Evolutionary conservation across 2,329 filamentous ascomycete species (phyloP).

Genomic region (Colletotrichum cereale): DNA sequence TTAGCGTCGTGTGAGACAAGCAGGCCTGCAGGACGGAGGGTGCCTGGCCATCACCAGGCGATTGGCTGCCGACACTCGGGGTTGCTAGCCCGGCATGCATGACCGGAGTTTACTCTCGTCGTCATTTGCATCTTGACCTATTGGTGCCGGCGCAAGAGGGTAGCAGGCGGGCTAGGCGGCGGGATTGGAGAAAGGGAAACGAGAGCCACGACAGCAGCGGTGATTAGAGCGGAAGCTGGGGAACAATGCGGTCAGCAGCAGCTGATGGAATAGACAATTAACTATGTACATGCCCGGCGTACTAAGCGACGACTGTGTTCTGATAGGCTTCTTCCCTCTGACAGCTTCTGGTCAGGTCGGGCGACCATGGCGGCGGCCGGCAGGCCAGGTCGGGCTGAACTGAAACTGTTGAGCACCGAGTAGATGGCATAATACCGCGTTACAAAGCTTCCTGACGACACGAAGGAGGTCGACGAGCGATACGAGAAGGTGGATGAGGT

Average conservation of each 20-base stretch:
- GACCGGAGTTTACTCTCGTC: not conserved
- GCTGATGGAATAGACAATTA: conserved; percentile 10
- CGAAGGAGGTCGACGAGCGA: not conserved
- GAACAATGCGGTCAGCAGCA: conserved; percentile 9
- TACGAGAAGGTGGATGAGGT: conserved; percentile 5
- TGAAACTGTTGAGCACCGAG: not conserved
- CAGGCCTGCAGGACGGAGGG: conserved; percentile 32
- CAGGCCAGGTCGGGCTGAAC: not conserved
- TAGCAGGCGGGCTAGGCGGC: conserved; percentile 14
- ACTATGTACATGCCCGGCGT: not conserved
- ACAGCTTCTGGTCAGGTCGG: conserved; percentile 9
- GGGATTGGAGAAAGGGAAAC: not conserved
- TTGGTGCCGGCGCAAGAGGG: not conserved
- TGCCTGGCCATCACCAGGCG: conserved; percentile 28
- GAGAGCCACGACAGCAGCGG: conserved; percentile 2
- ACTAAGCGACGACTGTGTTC: not conserved
- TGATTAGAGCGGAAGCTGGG: not conserved
- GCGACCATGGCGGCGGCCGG: conserved; percentile 1
- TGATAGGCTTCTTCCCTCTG: not conserved
- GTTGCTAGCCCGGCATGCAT: conserved; percentile 38
- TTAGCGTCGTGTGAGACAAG: conserved; percentile 33
- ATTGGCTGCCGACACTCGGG: conserved; percentile 33
- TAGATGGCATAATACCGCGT: not conserved
- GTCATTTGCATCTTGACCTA: conserved; percentile 9
- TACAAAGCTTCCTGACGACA: not conserved